phyloP scores from a whole-genome alignment of 306 rosid genomes.

The Crataegus laevigata region DNA sequence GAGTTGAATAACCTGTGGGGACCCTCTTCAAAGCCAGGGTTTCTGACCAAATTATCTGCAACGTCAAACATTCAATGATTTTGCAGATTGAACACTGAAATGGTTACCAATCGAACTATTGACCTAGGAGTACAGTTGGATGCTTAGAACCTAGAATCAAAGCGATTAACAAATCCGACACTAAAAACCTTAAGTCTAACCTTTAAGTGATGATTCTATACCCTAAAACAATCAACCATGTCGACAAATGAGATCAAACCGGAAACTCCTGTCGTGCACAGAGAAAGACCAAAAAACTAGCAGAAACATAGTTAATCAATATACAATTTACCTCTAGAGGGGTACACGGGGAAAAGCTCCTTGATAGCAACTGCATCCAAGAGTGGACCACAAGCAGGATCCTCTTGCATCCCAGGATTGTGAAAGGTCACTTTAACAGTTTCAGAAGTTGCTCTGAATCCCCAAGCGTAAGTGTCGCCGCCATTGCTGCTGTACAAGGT shows the following conservation, averaged over 20 bases:
- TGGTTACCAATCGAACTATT: not conserved
- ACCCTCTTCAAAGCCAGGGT: slow-evolving; percentile 76
- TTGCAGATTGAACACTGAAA: not conserved
- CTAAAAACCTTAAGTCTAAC: no score
- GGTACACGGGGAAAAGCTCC: slow-evolving; percentile 57
- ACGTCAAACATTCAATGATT: not conserved
- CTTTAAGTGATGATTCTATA: not conserved
- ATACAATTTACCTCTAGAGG: slow-evolving; percentile 57
- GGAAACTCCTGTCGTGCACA: not conserved
- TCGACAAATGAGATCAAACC: not conserved
- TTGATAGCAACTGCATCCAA: slow-evolving; percentile 89
- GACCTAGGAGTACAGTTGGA: not conserved
- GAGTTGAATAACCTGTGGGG: slow-evolving; percentile 78
- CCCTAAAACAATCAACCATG: not conserved
- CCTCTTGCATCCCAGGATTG: slow-evolving; percentile 91
- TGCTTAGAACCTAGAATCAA: no score
- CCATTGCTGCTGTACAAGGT: slow-evolving; percentile 73
- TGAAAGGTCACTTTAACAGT: slow-evolving; percentile 58
- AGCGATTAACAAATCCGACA: no score
- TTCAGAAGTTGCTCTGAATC: slow-evolving; percentile 44
- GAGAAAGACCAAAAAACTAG: not conserved
- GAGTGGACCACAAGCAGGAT: slow-evolving; percentile 89
- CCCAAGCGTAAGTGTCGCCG: slow-evolving; percentile 82
- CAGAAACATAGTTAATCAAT: not conserved
- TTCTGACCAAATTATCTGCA: slow-evolving; percentile 78